phyloP scores from a whole-genome alignment of 2,329 filamentous ascomycete species.

The Thelonectria blattea region DNA sequence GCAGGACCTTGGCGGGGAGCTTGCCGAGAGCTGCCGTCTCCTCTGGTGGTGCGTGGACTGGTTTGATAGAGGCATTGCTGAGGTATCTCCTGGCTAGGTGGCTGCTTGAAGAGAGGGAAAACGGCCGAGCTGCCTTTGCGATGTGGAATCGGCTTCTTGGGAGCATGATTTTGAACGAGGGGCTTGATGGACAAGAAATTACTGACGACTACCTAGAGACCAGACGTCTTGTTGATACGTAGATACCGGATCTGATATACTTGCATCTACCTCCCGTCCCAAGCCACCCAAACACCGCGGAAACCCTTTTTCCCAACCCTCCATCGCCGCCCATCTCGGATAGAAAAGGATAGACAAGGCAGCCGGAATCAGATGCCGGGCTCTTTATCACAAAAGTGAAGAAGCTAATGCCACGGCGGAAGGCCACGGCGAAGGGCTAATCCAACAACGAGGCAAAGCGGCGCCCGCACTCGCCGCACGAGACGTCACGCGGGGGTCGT shows the following conservation, averaged over 20 bases:
- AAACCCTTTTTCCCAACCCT: neutral
- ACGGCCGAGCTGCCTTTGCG: neutral
- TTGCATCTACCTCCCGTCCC: neutral
- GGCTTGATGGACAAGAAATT: neutral
- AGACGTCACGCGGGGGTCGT: conserved; percentile 22
- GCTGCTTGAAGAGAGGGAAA: neutral
- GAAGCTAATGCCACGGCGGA: neutral
- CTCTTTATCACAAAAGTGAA: conserved; percentile 10
- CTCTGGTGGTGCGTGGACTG: neutral
- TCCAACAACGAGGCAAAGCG: conserved; percentile 7
- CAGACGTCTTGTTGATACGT: neutral
- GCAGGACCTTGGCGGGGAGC: conserved; percentile 30
- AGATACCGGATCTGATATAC: conserved; percentile 13
- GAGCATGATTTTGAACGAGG: conserved; percentile 17
- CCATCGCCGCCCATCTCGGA: conserved; percentile 2
- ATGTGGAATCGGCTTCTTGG: neutral
- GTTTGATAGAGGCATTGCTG: conserved; percentile 19
- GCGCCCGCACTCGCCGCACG: conserved; percentile 15
- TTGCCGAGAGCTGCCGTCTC: conserved; percentile 25
- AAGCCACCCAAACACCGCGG: neutral
- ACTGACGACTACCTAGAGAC: neutral
- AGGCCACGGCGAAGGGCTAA: too few relatives aligned
- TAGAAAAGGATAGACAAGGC: neutral
- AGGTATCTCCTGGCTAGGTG: neutral
- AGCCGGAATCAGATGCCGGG: conserved; percentile 5